Base-by-base conservation (phyloP, 75 land plant genomes). In the Cryptomeria japonica region DNA sequence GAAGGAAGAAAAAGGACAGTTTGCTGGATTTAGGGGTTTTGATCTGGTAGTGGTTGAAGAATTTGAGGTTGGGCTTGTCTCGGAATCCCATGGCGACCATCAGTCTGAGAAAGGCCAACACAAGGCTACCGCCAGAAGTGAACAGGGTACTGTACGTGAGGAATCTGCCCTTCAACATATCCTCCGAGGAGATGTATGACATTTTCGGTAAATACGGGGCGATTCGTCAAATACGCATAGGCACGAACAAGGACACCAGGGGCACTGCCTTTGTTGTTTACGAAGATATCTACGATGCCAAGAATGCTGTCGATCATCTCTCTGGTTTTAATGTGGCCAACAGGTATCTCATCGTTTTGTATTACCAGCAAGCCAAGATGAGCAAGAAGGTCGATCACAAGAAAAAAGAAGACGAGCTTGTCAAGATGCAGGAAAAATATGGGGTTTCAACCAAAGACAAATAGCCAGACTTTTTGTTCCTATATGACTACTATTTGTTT, bases 261-360 rank as follows among this genome's bases (percentile, higher is more conserved):
- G 99, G 99, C 32, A 97, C 99, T 11, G 99, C 99, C 73, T 97
- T 96, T 87, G 99, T 97, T 28, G 99, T 97, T 32, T 97, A 97
- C 91, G 99, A 97, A 87, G 99, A 97, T 79, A 97, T 97, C 94
- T 97, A 97, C 90, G 99, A 97, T 75, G 98, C 99, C 84, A 97
- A 97, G 93, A 97, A 97, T 55, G 99, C 98, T 49, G 99, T 97
- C 47, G 99, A 97, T 73, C 99, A 97, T 85, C 89, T 97, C 83
- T 96, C 99, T 39, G 99, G 99, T n/a, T 97, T 97, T 90, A 97
- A 97, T 87, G 99, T 97, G 58, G 99, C 98, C 55, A 97, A 97
- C 77, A 92, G 98, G 80, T 97, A 97, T 51, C 55, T 51, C 55
- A 51, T 51, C 14, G 55, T 51, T 14, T 51, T 51, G 55, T 51